These are phyloP conservation scores for Myriosclerotinia scirpicola DNA, from an alignment of 2,329 filamentous ascomycete species.

Conservation along the genomic window DNA sequence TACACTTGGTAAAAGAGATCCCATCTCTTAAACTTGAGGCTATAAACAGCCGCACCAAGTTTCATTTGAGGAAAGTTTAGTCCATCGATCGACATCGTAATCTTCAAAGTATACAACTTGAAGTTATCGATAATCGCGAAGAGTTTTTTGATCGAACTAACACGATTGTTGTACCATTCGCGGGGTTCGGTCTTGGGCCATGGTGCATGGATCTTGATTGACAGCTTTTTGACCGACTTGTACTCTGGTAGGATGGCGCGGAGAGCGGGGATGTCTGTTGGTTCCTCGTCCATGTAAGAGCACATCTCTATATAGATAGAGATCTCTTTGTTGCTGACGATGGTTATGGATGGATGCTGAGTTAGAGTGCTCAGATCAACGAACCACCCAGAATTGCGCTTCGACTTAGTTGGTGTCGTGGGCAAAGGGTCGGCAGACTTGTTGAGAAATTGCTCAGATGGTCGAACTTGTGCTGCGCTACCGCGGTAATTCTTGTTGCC, in stretches of 20 bases:
- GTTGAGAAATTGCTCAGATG: neutral
- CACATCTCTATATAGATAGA: neutral
- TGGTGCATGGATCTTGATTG: neutral
- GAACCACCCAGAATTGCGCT: neutral
- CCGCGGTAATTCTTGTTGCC: neutral
- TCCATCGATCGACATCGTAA: neutral
- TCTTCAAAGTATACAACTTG: neutral
- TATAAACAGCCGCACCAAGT: neutral
- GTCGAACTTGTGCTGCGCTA: neutral
- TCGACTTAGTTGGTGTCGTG: neutral
- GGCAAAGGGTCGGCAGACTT: neutral
- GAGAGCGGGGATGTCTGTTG: neutral
- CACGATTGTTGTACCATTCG: neutral
- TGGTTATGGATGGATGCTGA: neutral
- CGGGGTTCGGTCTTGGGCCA: neutral
- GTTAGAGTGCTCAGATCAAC: neutral
- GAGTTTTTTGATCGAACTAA: neutral
- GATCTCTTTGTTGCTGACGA: neutral
- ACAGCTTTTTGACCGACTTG: neutral
- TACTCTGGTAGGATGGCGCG: neutral
- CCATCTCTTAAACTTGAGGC: neutral
- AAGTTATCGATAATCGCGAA: neutral
- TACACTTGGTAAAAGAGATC: neutral
- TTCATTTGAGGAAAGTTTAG: constrained; percentile 2
- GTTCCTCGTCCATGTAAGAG: too few species aligned